Base-by-base conservation (phyloP, 2,329 filamentous ascomycete species). In the Colletotrichum phormii region DNA sequence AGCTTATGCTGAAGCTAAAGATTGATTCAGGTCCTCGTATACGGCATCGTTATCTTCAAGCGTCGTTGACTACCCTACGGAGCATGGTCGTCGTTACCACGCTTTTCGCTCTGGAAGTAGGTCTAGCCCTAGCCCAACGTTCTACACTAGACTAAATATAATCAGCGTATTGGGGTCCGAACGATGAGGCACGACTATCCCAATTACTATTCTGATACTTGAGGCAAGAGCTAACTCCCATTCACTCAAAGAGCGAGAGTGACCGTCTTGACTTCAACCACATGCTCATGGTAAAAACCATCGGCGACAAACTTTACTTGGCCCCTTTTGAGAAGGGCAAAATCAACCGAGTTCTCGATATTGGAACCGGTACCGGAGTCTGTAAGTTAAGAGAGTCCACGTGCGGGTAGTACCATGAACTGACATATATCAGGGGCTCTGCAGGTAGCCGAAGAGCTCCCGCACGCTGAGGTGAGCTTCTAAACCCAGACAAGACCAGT, bases 281-380 rank as follows among this genome's bases (percentile, higher is more conserved):
- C 22, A 37, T 54, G 11, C 26, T 71, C 2, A 67, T 72, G 26
- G 57, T 51, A 13, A 67, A 67, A n/a, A 29, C 49, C 5, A 29
- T 65, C 3, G 46, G 54, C 1, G 58, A 53, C 0, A 46, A 63
- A 24, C 68, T 72, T 18, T 72, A 72, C 29, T 18, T 67, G 8
- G 72, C 72, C 5, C 72, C 72, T 22, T 1, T 74, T 9, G 58
- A 72, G 8, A 26, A 42, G 24, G 33, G 29, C 1, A 74, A 67
- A 33, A 26, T 62, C 1, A 53, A 74, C 12, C 82, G 82, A n/a
- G 86, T 91, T 22, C 82, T 91, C 15, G 89, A 91, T 75, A 81
- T 91, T 12, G 89, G 89, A 60, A 90, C 88, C 6, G 91, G 91
- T 15, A 90, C 89, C 0, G 90, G 90, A 4, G 89, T 90, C 72